Evolutionary conservation across 164 flowering plant species (phyloP).

Genomic region (Tetracentron sinense): DNA sequence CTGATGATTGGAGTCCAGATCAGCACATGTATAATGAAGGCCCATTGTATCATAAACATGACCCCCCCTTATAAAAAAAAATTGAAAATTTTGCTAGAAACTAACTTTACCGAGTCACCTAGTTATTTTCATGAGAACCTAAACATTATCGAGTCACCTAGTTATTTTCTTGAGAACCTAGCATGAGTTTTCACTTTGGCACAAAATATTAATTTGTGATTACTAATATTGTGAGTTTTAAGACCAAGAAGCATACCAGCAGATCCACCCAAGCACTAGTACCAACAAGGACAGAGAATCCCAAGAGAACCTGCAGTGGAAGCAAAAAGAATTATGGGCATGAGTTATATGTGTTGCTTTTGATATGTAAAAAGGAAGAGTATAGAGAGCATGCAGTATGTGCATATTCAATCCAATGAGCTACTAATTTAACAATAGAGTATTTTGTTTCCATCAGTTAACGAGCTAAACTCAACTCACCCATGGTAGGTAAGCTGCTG

Average conservation of each 20-base stretch:
- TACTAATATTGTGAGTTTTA: no score
- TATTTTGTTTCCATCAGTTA: no score
- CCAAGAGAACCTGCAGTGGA: conserved; percentile 80
- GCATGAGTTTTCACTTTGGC: background rate
- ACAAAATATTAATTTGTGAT: background rate
- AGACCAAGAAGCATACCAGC: conserved; percentile 45
- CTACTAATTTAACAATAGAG: background rate
- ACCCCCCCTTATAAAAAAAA: no score
- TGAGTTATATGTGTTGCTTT: background rate
- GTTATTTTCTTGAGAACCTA: no score
- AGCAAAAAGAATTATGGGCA: background rate
- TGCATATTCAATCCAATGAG: background rate
- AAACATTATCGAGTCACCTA: no score
- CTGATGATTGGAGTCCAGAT: no score
- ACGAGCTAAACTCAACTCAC: conserved; percentile 51
- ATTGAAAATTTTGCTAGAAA: no score
- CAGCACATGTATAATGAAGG: no score
- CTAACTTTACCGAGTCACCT: no score
- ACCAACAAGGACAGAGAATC: conserved; percentile 93
- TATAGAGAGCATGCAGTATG: background rate
- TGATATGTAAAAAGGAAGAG: no score
- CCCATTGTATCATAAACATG: no score
- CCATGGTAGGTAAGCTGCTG: conserved; percentile 99
- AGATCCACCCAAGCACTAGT: conserved; percentile 99
- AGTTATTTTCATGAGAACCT: no score